Percentiles rank a stretch among this genome's conserved stretches.
phyloP scores from a whole-genome alignment of 192 early-diverging fungal genomes.

The Chytriomyces confervae region DNA sequence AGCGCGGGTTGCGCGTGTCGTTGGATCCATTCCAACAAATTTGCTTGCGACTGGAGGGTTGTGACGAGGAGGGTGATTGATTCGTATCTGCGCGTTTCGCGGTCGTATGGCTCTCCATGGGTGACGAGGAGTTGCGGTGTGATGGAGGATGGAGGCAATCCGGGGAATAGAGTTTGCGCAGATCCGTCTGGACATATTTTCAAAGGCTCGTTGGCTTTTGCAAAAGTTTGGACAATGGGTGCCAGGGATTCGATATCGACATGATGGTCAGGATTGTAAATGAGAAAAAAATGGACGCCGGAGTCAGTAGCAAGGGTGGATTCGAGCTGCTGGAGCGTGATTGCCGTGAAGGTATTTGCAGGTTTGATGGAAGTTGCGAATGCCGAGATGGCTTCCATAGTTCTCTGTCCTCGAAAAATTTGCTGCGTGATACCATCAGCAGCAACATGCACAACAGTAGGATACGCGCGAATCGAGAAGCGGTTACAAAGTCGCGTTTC shows the following conservation, averaged over 20 bases:
- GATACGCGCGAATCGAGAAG: conserved; percentile 77
- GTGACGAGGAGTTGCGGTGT: not conserved
- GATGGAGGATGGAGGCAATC: not conserved
- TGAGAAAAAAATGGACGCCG: conserved; percentile 41
- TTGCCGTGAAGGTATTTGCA: conserved; percentile 46
- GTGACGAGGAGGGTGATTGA: not conserved
- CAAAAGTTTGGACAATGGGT: conserved; percentile 5
- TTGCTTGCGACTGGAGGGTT: conserved; percentile 2
- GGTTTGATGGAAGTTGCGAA: conserved; percentile 55
- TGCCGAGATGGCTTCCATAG: conserved; percentile 53
- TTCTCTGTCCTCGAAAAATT: conserved; percentile 56
- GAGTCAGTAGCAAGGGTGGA: conserved; percentile 15
- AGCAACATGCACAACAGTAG: conserved; percentile 66
- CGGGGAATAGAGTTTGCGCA: not conserved
- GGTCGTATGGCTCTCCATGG: not conserved
- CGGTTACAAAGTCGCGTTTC: conserved; percentile 63
- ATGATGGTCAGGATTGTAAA: conserved; percentile 38
- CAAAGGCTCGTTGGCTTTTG: not conserved
- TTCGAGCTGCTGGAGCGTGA: conserved; percentile 36
- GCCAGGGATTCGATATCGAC: not conserved
- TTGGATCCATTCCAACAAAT: conserved; percentile 29
- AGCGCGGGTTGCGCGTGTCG: conserved; percentile 25
- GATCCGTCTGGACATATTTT: conserved; percentile 11
- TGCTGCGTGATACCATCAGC: conserved; percentile 38
- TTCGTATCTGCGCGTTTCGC: not conserved